Evolutionary conservation across 768 basidiomycete species (phyloP).

Genomic region (Arthromyces matolae): DNA sequence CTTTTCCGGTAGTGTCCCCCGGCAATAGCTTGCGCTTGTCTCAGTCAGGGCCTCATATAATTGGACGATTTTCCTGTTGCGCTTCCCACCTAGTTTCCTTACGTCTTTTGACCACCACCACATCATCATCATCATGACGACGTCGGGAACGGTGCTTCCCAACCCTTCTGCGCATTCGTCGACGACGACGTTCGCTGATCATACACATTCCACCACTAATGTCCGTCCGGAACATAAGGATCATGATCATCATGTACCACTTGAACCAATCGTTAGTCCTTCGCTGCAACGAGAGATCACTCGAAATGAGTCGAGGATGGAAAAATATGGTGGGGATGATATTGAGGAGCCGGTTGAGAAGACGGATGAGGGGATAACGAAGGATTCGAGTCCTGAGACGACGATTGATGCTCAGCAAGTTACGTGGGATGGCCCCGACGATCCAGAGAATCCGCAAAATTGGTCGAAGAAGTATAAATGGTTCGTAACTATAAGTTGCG

Average conservation of each 20-base stretch:
- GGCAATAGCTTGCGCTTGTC: too few species aligned
- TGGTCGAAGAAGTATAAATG: conserved; percentile 45
- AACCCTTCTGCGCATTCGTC: conserved; percentile 8
- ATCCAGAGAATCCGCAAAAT: conserved; percentile 55
- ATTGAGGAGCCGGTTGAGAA: conserved; percentile 21
- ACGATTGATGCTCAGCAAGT: conserved; percentile 35
- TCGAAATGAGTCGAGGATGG: conserved; percentile 24
- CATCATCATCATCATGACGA: neutral
- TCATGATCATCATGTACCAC: neutral
- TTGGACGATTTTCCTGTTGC: too few species aligned
- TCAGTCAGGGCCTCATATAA: too few species aligned
- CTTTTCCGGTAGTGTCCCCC: too few species aligned
- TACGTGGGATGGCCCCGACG: conserved; percentile 52
- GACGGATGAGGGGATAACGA: conserved; percentile 8
- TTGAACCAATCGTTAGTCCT: conserved; percentile 2
- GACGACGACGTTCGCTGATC: conserved; percentile 10
- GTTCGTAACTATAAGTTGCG: conserved; percentile 40
- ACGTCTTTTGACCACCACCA: too few species aligned
- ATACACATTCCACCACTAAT: neutral
- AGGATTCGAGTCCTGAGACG: conserved; percentile 13
- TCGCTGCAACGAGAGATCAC: conserved; percentile 20
- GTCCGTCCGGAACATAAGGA: neutral
- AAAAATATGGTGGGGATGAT: conserved; percentile 30
- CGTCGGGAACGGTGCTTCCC: conserved; percentile 4
- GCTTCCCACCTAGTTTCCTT: too few species aligned